phyloP scores from a whole-genome alignment of 805 yeast species.

The Metschnikowia bowlesiae region DNA sequence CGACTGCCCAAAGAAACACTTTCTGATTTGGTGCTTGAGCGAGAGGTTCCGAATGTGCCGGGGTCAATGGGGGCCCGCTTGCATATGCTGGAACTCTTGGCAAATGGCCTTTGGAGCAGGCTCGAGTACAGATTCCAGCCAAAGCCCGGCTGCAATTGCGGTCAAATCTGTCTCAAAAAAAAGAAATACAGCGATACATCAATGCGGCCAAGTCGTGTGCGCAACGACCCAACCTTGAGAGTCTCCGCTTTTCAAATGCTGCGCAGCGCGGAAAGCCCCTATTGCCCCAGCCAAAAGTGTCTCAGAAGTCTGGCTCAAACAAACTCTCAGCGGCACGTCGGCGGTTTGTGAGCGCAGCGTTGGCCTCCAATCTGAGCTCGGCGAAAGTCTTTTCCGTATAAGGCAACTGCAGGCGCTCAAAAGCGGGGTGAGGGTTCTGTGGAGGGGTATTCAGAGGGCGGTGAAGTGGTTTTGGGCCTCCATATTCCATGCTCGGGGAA shows the following conservation, averaged over 20 bases:
- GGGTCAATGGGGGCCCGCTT: too few species aligned
- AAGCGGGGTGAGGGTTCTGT: too few species aligned
- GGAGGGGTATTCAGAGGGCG: background rate
- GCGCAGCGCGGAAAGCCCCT: background rate
- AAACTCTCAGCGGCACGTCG: background rate
- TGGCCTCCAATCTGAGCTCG: too few species aligned
- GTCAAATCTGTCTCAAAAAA: background rate
- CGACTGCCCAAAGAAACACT: too few species aligned
- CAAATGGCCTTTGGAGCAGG: too few species aligned
- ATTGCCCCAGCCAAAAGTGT: background rate
- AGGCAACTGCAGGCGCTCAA: too few species aligned
- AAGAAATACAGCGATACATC: background rate
- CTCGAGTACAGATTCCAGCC: background rate
- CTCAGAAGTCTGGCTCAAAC: background rate
- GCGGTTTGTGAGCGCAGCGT: too few species aligned
- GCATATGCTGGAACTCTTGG: too few species aligned
- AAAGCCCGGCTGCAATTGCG: background rate
- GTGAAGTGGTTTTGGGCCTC: background rate
- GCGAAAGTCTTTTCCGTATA: too few species aligned
- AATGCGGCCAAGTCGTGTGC: slow-evolving; percentile 1
- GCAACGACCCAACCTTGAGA: background rate
- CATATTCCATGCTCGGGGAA: background rate
- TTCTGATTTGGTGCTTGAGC: too few species aligned
- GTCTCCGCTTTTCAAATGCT: background rate
- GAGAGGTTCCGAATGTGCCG: too few species aligned